Evolutionary conservation across 345 rosid genomes (phyloP), one percentile per base, ranked within the genome.

Genomic region (Kandelia obovata): DNA sequence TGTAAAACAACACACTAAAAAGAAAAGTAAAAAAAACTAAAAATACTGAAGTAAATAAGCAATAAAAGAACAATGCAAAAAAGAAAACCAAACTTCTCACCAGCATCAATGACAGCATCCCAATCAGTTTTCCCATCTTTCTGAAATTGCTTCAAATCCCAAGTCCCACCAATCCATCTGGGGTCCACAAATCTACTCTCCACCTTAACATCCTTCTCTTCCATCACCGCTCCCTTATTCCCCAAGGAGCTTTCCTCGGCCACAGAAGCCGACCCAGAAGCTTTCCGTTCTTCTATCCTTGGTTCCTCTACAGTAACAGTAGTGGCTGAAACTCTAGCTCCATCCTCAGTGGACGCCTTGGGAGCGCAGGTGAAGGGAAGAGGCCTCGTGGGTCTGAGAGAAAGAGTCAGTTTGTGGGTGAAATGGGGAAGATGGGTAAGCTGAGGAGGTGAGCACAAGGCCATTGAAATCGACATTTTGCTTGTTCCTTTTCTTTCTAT

Each of bases 31-130:
- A 43, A 3, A 0, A 43, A n/a, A 69, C 20, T 16, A 47, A n/a
- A 47, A 16, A 10, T 7, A 26, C 62, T 35, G 5, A 21, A 67
- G 16, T 15, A 56, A 23, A 56, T 56, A 53, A 16, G 30, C 10
- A 20, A 66, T 37, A 19, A 31, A 39, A n/a, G 4, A 59, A 66
- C 1, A n/a, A 57, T 16, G 6, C 31, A 2, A 55, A 53, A 67
- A 21, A 43, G 9, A 53, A 77, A 26, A 13, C 20, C 62, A 5
- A 56, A 57, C 27, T 26, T 8, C 88, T 73, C 66, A 91, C 98
- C 98, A 79, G 97, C 88, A 81, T 91, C 96, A 71, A 94, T 94
- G 65, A 91, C 92, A 30, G 88, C 81, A 80, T 94, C 98, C 98
- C 98, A 94, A 64, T 87, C 83, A 52, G 91, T 83, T 70, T 73